These are phyloP conservation scores for Centaurea solstitialis DNA, from an alignment of 129 eudicot genomes.

Conservation along the genomic window DNA sequence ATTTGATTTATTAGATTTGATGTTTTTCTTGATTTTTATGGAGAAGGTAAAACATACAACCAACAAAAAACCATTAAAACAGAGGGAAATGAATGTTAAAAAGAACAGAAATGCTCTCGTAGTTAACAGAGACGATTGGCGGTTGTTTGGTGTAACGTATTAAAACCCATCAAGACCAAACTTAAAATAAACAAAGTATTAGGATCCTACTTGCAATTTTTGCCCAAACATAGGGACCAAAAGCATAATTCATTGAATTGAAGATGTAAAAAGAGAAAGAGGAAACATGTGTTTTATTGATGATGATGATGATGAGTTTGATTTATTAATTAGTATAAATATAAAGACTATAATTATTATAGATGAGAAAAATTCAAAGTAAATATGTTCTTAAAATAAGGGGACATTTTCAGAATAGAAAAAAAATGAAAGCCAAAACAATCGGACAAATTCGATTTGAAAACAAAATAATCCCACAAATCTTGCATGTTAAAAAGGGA, in stretches of 20 bases:
- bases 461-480: conserved; percentile 21
- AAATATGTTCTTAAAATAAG: not conserved
- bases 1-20: not conserved
- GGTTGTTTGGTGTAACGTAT: not conserved
- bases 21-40: too few species aligned
- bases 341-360: not conserved
- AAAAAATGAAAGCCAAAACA: not conserved
- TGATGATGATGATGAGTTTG: conserved; percentile 28
- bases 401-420: conserved; percentile 15
- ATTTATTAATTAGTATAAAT: not conserved
- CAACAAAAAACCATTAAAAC: too few species aligned
- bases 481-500: conserved; percentile 22
- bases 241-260: not conserved
- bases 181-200: not conserved
- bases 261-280: not conserved
- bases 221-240: not conserved
- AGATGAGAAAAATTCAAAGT: conserved; percentile 9
- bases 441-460: not conserved
- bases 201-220: too few species aligned
- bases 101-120: not conserved
- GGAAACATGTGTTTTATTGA: conserved; percentile 37
- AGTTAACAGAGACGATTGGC: not conserved
- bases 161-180: not conserved
- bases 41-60: not conserved
- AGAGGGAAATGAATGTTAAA: not conserved